Evolutionary conservation across 108 stramenopile species (phyloP).

Genomic region (Cyclotella choctawhatcheeana): DNA sequence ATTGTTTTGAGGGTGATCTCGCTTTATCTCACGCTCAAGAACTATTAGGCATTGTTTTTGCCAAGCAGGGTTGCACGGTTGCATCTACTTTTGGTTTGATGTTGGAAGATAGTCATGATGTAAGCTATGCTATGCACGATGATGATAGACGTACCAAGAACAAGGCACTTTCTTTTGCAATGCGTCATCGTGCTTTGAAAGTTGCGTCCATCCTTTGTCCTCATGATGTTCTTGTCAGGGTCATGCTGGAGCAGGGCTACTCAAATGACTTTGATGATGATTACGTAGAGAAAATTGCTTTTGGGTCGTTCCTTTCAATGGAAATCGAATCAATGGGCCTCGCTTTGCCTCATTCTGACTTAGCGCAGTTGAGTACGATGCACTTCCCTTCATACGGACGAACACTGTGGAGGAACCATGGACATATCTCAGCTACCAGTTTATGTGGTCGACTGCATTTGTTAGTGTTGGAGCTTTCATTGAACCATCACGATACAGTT

Average conservation of each 20-base stretch:
- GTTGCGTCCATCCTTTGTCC: constrained; percentile 83
- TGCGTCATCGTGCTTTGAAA: constrained; percentile 84
- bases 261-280: constrained; percentile 29
- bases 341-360: constrained; percentile 81
- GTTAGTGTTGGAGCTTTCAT: constrained; percentile 74
- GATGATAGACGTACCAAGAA: constrained; percentile 15
- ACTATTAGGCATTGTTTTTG: constrained; percentile 81
- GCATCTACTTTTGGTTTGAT: constrained; percentile 44
- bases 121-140: constrained; percentile 16
- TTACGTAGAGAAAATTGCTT: constrained; percentile 60
- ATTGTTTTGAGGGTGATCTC: constrained; percentile 49
- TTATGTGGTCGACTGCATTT: constrained; percentile 74
- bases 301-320: constrained; percentile 81
- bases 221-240: constrained; percentile 69
- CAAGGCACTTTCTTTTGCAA: constrained; percentile 76
- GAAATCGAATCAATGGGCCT: constrained; percentile 91
- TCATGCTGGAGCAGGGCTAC: constrained; percentile 63
- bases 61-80: constrained; percentile 47
- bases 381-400: constrained; percentile 84
- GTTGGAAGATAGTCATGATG: constrained; percentile 32
- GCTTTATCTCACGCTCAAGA: constrained; percentile 61
- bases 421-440: constrained; percentile 38
- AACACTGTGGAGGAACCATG: constrained; percentile 83
- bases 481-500: constrained; percentile 51
- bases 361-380: constrained; percentile 75